Evolutionary conservation across 148 eudicot species (phyloP).

Genomic region (Fagopyrum homotropicum): DNA sequence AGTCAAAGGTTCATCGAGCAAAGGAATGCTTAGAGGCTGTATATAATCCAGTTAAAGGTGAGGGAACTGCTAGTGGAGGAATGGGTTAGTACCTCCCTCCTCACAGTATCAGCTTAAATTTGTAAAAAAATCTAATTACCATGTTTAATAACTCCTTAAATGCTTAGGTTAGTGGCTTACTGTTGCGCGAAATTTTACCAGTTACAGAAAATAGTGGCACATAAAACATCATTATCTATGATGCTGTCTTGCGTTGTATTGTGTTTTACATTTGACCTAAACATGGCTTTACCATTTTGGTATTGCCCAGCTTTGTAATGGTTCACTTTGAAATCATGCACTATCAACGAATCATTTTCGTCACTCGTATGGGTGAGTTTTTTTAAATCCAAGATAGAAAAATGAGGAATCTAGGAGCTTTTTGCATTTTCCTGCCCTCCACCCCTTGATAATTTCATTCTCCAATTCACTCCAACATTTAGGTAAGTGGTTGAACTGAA

Average conservation of each 20-base stretch:
- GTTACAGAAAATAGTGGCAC: neutral
- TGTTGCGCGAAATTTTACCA: neutral
- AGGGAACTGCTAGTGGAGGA: constrained; percentile 29
- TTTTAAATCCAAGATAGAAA: neutral
- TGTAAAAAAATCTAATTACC: neutral
- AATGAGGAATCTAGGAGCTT: neutral
- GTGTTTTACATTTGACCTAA: neutral
- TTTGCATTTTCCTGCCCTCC: neutral
- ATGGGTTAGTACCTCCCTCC: neutral
- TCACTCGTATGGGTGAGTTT: neutral
- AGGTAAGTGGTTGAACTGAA: neutral
- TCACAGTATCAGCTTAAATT: neutral
- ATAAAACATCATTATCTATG: neutral
- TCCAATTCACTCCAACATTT: neutral
- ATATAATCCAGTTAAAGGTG: constrained; percentile 43
- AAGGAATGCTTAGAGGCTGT: constrained; percentile 73
- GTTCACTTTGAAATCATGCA: neutral
- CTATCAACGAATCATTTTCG: neutral
- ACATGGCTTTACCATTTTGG: neutral
- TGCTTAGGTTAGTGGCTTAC: neutral
- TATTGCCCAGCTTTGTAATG: neutral
- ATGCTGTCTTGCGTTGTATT: neutral
- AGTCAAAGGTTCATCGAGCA: constrained; percentile 83
- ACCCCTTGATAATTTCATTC: neutral
- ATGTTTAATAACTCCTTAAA: neutral